Conservation (phyloP, 2,329 filamentous ascomycete species). For the Talaromyces sp. region DNA sequence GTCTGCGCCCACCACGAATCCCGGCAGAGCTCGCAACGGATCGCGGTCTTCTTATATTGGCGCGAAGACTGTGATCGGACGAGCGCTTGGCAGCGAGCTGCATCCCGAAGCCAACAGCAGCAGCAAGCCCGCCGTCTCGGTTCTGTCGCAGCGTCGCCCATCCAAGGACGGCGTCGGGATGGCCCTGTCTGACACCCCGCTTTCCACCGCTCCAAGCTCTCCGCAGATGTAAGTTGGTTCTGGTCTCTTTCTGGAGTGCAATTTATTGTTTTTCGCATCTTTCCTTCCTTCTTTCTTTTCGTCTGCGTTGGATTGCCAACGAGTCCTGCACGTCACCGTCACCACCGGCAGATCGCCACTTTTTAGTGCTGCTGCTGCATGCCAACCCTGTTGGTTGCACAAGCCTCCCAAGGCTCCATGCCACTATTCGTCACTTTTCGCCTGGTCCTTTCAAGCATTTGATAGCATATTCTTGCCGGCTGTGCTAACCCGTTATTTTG, state of each 20-base stretch:
- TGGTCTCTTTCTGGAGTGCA: constrained; percentile 1
- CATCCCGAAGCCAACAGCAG: constrained; percentile 37
- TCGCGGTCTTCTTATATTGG: constrained; percentile 18
- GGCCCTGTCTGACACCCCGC: constrained; percentile 59
- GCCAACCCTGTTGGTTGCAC: background rate
- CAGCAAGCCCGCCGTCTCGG: constrained; percentile 16
- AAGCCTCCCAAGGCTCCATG: background rate
- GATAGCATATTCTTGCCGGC: background rate
- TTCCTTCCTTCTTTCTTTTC: background rate
- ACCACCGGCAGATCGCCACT: constrained; percentile 5
- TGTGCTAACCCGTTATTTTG: constrained; percentile 9
- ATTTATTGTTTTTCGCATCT: background rate
- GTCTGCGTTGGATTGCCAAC: constrained; percentile 1
- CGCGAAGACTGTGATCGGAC: constrained; percentile 36
- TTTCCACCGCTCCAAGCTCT: constrained; percentile 58
- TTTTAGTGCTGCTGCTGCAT: constrained; percentile 14
- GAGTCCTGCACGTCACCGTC: constrained; percentile 4
- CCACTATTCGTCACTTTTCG: background rate
- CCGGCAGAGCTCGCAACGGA: background rate
- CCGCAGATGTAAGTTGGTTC: constrained; percentile 53
- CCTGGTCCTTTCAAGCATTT: background rate
- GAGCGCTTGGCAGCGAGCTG: constrained; percentile 40
- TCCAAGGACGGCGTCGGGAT: constrained; percentile 47
- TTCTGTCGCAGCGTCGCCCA: constrained; percentile 21
- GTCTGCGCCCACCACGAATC: background rate